Conservation (phyloP, 2,329 filamentous ascomycete genomes). For the Byssoonygena ceratinophila region DNA sequence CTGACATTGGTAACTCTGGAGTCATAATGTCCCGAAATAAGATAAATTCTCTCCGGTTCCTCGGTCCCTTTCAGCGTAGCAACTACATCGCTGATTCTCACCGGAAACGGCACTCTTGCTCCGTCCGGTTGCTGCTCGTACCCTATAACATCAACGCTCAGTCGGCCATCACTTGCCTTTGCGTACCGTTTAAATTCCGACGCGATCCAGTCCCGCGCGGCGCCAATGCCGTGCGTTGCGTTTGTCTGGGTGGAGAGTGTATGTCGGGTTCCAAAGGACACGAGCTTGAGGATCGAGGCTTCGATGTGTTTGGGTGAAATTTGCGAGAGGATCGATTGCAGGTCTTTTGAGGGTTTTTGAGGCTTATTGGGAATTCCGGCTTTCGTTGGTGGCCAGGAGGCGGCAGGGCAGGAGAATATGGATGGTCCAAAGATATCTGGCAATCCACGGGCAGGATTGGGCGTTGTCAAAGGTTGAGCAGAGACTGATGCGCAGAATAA, state of each 20-base stretch:
- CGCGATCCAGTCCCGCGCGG: constrained; percentile 12
- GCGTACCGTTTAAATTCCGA: constrained; percentile 13
- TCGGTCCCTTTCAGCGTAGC: constrained; percentile 12
- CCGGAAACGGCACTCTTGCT: constrained; percentile 8
- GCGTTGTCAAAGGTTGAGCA: constrained; percentile 1
- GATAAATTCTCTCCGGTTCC: constrained; percentile 12
- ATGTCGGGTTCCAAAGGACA: constrained; percentile 13
- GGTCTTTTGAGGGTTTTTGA: constrained; percentile 8
- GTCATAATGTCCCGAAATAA: constrained; percentile 14
- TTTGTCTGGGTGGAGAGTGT: constrained; percentile 14
- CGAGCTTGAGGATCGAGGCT: constrained; percentile 10
- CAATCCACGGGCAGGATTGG: constrained; percentile 4
- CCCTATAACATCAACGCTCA: constrained; percentile 11
- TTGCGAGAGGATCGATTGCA: constrained; percentile 9
- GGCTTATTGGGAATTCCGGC: constrained; percentile 7
- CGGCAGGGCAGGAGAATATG: constrained; percentile 13
- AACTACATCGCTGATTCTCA: constrained; percentile 13
- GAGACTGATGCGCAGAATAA: neutral
- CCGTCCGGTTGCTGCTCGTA: constrained; percentile 14
- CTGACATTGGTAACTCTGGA: constrained; percentile 5
- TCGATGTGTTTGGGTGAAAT: constrained; percentile 12
- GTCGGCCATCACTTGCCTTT: constrained; percentile 8
- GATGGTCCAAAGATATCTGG: neutral
- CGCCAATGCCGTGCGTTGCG: constrained; percentile 12
- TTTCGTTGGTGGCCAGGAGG: constrained; percentile 9